Base-by-base conservation (phyloP, 2,329 filamentous ascomycete genomes). In the Graphiopsis chlorocephala region DNA sequence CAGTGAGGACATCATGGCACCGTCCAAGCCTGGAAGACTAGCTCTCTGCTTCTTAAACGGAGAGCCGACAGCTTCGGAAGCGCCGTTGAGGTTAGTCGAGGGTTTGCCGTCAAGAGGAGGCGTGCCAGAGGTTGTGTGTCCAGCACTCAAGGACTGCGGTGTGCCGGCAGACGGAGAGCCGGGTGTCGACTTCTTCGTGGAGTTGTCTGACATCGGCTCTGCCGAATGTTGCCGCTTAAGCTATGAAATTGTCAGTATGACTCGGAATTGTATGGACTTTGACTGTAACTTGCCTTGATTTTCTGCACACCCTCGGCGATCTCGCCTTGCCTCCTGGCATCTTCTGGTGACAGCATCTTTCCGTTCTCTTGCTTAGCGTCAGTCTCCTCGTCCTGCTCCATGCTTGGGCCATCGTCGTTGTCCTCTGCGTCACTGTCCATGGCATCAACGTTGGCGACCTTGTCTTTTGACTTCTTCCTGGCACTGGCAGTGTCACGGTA, bases 371-470 rank as follows among this genome's bases (percentile, higher is more conserved):
- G 88, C 70, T 89, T 86, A 61, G 87, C 83, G n/a, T 82, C 79
- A 4, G 72, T 70, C 14, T 93, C 72, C 86, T 88, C 75, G 84
- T 90, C 85, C 79, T 89, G 86, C 76, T 90, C 91, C 69, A 80
- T 82, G 29, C 90, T 77, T 59, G 86, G 84, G 53, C 85, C 84
- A 38, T 81, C 81, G 33, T 86, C 84, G 38, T 89, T 84, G 8
- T 91, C 90, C 35, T 89, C 84, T 3, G 90, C 90, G 29, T 92
- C 90, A 29, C 90, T 93, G 71, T 95, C 91, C 76, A 93, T 91
- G 25, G 84, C 82, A 55, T 80, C 80, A 6, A 77, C 75, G 61
- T 84, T 86, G 50, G 86, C 88, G 64, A 85, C 80, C 67, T 78
- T 82, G 56, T 74, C 70, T 58, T 77, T 76, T 66, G 76, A 89